phyloP scores from a whole-genome alignment of 768 basidiomycete species.

The Sarcomyxa edulis region DNA sequence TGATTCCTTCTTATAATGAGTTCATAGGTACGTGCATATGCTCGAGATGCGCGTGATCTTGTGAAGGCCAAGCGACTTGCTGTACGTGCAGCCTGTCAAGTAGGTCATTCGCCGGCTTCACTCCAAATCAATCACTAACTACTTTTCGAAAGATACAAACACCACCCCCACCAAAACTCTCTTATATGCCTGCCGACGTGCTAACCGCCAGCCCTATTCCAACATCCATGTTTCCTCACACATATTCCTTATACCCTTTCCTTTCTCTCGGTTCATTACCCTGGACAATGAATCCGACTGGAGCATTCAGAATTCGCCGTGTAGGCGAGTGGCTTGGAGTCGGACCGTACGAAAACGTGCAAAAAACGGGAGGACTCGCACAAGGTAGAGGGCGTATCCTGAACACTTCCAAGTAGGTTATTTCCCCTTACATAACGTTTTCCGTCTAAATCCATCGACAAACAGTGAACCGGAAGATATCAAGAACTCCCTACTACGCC shows the following conservation, averaged over 20 bases:
- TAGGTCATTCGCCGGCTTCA: constrained; percentile 25
- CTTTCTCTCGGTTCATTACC: constrained; percentile 41
- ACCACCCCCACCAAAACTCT: too few relatives aligned
- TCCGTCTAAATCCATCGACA: too few relatives aligned
- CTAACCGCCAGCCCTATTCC: constrained; percentile 18
- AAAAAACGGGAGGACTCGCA: constrained; percentile 31
- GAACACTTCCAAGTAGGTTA: constrained; percentile 30
- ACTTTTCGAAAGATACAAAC: too few relatives aligned
- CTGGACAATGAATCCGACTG: constrained; percentile 37
- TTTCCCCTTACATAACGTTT: too few relatives aligned
- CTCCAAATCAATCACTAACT: too few relatives aligned
- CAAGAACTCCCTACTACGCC: constrained; percentile 1
- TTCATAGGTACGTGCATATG: too few relatives aligned
- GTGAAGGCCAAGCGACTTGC: constrained; percentile 46
- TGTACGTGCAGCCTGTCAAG: constrained; percentile 48
- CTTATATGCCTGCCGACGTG: constrained; percentile 23
- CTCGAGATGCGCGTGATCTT: constrained; percentile 28
- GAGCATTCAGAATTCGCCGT: constrained; percentile 54
- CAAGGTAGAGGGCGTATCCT: constrained; percentile 26
- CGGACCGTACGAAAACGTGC: constrained; percentile 25
- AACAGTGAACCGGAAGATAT: not conserved
- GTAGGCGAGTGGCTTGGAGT: constrained; percentile 56
- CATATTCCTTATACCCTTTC: constrained; percentile 70
- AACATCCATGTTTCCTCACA: constrained; percentile 23
- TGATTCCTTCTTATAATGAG: too few relatives aligned